Evolutionary conservation across 2,329 filamentous ascomycete species (phyloP).

Genomic region (Fusarium denticulatum): DNA sequence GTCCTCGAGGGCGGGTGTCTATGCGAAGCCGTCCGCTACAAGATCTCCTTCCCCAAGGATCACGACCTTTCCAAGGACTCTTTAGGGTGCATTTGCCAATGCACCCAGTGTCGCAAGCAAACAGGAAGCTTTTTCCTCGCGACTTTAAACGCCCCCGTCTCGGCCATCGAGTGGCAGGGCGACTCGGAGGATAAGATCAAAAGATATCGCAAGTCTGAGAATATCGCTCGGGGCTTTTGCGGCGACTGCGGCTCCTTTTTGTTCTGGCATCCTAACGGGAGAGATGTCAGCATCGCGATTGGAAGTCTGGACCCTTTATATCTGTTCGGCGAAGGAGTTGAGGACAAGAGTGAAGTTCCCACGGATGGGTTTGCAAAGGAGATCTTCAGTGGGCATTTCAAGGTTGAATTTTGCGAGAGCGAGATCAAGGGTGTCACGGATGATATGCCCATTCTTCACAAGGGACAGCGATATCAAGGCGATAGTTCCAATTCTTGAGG

Average conservation of each 20-base stretch:
- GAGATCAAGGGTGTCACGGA: slow-evolving; percentile 18
- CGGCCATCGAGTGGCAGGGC: background rate
- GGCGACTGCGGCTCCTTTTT: slow-evolving; percentile 6
- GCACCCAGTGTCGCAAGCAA: slow-evolving; percentile 20
- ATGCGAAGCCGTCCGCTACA: slow-evolving; percentile 5
- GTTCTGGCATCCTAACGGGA: slow-evolving; percentile 2
- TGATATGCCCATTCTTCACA: slow-evolving; percentile 6
- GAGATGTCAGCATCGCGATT: background rate
- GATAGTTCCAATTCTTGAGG: background rate
- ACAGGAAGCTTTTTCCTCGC: slow-evolving; percentile 10
- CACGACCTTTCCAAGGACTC: background rate
- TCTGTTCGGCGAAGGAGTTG: background rate
- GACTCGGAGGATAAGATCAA: background rate
- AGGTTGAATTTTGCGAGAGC: background rate
- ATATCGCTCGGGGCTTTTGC: slow-evolving; percentile 3
- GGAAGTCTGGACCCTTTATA: slow-evolving; percentile 15
- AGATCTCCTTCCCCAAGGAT: background rate
- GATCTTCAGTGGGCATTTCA: background rate
- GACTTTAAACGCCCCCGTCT: background rate
- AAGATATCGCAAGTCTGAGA: background rate
- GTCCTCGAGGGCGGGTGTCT: background rate
- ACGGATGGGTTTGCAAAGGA: background rate
- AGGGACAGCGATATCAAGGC: slow-evolving; percentile 1
- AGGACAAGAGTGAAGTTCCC: background rate
- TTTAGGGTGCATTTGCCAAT: slow-evolving; percentile 3